Conservation (phyloP, 2,329 filamentous ascomycete species). For the Cladosporium sp. region DNA sequence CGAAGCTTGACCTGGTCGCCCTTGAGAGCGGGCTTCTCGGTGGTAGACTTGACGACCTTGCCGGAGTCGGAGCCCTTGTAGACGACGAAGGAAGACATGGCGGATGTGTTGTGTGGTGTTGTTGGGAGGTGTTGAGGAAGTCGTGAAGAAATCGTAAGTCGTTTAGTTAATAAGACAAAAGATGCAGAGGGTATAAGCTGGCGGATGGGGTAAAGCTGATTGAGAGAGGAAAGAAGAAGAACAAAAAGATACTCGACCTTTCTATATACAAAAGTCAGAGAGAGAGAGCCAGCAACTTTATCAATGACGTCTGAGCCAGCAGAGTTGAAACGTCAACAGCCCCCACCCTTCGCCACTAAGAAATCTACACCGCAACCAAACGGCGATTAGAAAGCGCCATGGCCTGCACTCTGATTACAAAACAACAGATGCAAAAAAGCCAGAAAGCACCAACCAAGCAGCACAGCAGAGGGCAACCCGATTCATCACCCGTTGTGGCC, state of each 20-base stretch:
- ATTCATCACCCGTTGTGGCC: too few species aligned
- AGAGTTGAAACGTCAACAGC: not conserved
- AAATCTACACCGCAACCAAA: not conserved
- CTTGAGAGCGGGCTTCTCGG: constrained; percentile 42
- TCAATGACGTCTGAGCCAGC: constrained; percentile 10
- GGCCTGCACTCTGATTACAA: constrained; percentile 9
- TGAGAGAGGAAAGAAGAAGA: not conserved
- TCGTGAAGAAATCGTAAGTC: constrained; percentile 7
- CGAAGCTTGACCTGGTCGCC: constrained; percentile 58
- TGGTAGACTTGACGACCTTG: constrained; percentile 49
- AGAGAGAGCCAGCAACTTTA: not conserved
- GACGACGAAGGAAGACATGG: constrained; percentile 52
- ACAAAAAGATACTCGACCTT: not conserved
- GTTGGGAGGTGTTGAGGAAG: not conserved
- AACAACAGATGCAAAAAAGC: too few species aligned
- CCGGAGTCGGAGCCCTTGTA: constrained; percentile 60
- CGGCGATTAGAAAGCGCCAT: constrained; percentile 5
- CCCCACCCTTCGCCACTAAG: not conserved
- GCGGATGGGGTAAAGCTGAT: not conserved
- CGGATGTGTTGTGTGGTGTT: constrained; percentile 12
- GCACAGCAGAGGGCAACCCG: too few species aligned
- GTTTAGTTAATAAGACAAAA: not conserved
- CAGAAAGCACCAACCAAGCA: not conserved
- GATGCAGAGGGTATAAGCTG: not conserved
- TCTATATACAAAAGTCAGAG: constrained; percentile 6